phyloP scores from a whole-genome alignment of 176 grass and related monocot genomes.

The Rhipidocladum racemiflorum region DNA sequence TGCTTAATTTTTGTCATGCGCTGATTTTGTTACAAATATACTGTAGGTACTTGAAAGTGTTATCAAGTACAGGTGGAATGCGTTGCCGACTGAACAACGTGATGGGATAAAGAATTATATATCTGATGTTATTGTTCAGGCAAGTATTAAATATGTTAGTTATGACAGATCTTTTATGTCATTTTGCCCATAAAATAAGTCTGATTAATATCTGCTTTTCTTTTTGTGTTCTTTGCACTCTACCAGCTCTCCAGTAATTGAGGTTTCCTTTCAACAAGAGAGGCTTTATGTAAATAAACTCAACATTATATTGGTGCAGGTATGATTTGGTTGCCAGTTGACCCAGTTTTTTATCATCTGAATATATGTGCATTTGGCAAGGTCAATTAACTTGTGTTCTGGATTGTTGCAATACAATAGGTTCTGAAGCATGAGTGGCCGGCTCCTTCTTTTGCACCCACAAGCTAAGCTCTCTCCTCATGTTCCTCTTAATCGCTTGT shows the following conservation, averaged over 20 bases:
- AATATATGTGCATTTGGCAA: not conserved
- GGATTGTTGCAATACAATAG: conserved; percentile 46
- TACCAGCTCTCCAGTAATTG: conserved; percentile 89
- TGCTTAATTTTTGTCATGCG: not conserved
- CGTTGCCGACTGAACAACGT: conserved; percentile 81
- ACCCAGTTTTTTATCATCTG: not conserved
- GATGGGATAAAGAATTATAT: conserved; percentile 99
- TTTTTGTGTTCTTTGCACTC: not conserved
- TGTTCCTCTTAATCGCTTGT: too few relatives aligned
- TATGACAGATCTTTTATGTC: not conserved
- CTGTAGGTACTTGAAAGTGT: conserved; percentile 97
- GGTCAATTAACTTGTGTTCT: not conserved
- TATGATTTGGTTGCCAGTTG: conserved; percentile 30
- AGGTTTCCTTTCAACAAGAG: conserved; percentile 83
- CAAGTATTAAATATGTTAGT: conserved; percentile 18
- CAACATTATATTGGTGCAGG: conserved; percentile 97
- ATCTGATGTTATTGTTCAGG: conserved; percentile 97
- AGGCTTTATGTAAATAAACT: conserved; percentile 99
- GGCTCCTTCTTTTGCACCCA: too few relatives aligned
- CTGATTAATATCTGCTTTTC: not conserved
- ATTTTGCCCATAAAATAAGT: conserved; percentile 21
- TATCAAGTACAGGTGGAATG: conserved; percentile 99
- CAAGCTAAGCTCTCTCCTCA: too few relatives aligned
- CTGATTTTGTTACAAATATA: conserved; percentile 32
- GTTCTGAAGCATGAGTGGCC: conserved; percentile 99